Percentiles rank a stretch among this genome's conserved stretches.
phyloP scores from a whole-genome alignment of 2,329 filamentous ascomycete genomes.

The Sclerotinia spermophila region DNA sequence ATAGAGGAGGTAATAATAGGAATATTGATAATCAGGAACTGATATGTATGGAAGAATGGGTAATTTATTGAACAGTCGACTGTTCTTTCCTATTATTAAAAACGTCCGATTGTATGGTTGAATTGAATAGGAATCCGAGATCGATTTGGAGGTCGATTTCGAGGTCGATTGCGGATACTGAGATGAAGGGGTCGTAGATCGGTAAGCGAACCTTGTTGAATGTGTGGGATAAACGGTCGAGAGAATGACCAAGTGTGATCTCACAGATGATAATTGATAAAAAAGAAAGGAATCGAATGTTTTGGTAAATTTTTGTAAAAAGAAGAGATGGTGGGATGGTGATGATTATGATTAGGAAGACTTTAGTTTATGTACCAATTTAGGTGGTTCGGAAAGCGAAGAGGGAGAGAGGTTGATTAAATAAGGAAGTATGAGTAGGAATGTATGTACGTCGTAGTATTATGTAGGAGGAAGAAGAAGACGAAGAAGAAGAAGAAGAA shows the following conservation, averaged over 20 bases:
- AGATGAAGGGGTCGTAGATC: conserved; percentile 6
- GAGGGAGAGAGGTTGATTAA: neutral
- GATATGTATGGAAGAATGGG: neutral
- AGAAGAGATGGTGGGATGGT: neutral
- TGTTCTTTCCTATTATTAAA: neutral
- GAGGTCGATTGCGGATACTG: neutral
- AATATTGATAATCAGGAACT: neutral
- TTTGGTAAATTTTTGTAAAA: neutral
- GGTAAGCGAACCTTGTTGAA: neutral
- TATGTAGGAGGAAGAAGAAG: neutral
- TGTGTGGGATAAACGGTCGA: neutral
- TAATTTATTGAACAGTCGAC: neutral
- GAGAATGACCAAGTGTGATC: neutral
- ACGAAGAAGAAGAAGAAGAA: neutral
- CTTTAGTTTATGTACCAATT: neutral
- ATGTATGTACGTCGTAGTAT: no score
- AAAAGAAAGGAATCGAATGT: neutral
- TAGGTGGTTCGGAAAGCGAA: neutral
- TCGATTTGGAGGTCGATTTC: neutral
- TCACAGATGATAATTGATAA: neutral
- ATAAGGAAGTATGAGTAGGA: no score
- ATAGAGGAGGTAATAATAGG: neutral
- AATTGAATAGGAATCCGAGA: neutral
- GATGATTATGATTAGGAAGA: neutral
- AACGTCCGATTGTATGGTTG: neutral